These are phyloP conservation scores for Senna siamea DNA, from an alignment of 306 rosid genomes.

Conservation along the genomic window DNA sequence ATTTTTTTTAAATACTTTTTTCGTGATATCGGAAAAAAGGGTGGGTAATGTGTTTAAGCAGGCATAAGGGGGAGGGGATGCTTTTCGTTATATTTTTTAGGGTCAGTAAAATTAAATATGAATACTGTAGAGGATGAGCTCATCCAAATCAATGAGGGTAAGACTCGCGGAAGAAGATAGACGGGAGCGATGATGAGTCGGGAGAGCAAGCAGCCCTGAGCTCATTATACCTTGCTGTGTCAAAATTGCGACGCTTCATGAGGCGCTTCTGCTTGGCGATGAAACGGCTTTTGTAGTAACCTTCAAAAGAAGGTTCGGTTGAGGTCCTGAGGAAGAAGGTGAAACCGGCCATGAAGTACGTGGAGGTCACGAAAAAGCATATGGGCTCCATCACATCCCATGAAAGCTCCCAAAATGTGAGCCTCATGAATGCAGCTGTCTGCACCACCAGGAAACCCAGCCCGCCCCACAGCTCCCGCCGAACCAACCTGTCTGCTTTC, in stretches of 20 bases:
- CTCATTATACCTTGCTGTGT: conserved; percentile 56
- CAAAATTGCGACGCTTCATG: conserved; percentile 61
- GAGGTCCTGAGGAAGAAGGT: conserved; percentile 75
- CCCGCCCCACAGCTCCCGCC: conserved; percentile 74
- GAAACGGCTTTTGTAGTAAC: conserved; percentile 65
- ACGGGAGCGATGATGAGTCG: neutral
- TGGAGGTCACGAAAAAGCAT: conserved; percentile 74
- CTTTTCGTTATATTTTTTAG: neutral
- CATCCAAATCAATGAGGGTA: conserved; percentile 29
- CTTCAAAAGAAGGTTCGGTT: conserved; percentile 78
- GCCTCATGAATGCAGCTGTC: conserved; percentile 73
- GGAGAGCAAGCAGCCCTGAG: conserved; percentile 54
- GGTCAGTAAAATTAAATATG: conserved; percentile 21
- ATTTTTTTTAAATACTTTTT: neutral
- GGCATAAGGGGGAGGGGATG: neutral
- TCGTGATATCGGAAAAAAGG: too few species aligned
- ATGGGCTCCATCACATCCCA: conserved; percentile 98
- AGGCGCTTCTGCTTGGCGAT: conserved; percentile 66
- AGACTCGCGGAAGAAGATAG: conserved; percentile 3
- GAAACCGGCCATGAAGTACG: conserved; percentile 73
- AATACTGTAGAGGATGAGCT: neutral
- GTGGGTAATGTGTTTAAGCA: too few species aligned
- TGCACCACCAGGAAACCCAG: conserved; percentile 58
- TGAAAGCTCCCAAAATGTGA: conserved; percentile 88
- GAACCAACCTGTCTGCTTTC: conserved; percentile 54